Evolutionary conservation across 2,329 filamentous ascomycete genomes (phyloP), one percentile per base, ranked within the genome.

Genomic region (Phialemoniopsis sp.): DNA sequence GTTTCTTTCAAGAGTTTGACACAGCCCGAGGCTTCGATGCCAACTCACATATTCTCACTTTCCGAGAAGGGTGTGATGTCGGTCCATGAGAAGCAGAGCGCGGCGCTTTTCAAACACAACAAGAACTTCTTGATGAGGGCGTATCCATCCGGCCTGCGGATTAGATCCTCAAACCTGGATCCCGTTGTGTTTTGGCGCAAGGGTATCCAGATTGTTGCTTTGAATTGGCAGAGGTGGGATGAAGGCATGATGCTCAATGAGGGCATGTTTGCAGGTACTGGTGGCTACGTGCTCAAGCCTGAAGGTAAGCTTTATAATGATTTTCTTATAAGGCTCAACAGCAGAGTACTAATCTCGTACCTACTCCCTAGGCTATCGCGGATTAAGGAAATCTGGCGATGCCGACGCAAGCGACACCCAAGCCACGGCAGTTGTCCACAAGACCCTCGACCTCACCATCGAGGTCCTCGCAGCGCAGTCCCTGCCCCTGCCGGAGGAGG

Each of bases 221-320:
- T 97, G 44, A 96, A 96, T 64, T 97, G 90, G 88, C 90, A 97
- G 62, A 84, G 82, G 45, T 82, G 86, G 60, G 89, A 96, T 54
- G 85, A 88, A 50, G 89, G 88, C 26, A 94, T 94, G 83, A 96
- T 96, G 91, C 75, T 95, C 13, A 96, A 96, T 56, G 83, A 93
- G 55, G 90, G 80, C 50, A 93, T 95, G 88, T 95, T 50, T 36
- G 76, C 80, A 2, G 86, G 84, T 10, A 87, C 86, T 1, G 73
- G 74, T n/a, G 90, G 90, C 16, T 96, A 89, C 68, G 81, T 93
- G 2, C 70, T 95, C 31, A 96, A 96, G 61, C 90, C 90, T 0
- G 66, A 76, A 46, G 87, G 85, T 72, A 54, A 32, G 53, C 13
- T 15, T 19, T 15, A 26, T 26, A n/a, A 29, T n/a, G 3, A 12